Conservation (phyloP, 768 basidiomycete genomes). For the Lentinula sp. region DNA sequence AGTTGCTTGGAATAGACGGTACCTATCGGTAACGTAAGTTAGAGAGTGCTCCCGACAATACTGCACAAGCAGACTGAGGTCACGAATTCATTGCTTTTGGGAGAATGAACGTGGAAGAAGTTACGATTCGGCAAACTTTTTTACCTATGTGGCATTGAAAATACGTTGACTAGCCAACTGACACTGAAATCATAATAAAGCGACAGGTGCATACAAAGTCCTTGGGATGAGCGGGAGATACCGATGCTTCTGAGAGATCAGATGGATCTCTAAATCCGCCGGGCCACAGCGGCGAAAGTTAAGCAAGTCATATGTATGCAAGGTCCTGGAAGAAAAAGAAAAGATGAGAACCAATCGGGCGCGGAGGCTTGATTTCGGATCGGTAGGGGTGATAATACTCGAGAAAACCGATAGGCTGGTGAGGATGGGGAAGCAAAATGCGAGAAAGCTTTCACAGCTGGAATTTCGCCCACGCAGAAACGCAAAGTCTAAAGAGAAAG, state of each 20-base stretch:
- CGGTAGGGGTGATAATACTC: conserved; percentile 35
- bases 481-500: conserved; percentile 4
- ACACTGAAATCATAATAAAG: not conserved
- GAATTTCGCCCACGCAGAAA: not conserved
- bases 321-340: not conserved
- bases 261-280: conserved; percentile 39
- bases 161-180: conserved; percentile 1
- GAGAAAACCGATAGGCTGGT: conserved; percentile 33
- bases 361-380: conserved; percentile 34
- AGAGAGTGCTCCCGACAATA: not conserved
- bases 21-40: not conserved
- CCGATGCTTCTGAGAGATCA: conserved; percentile 12
- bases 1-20: not conserved
- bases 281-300: conserved; percentile 11
- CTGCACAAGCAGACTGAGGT: too few relatives aligned
- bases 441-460: conserved; percentile 10
- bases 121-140: conserved; percentile 1
- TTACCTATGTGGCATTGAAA: conserved; percentile 5
- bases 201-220: not conserved
- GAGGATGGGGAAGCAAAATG: conserved; percentile 26
- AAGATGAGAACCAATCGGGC: conserved; percentile 9
- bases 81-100: not conserved
- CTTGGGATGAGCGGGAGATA: conserved; percentile 21
- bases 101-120: not conserved
- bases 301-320: not conserved